Base-by-base conservation (phyloP, 2,329 filamentous ascomycete genomes). In the Pseudogymnoascus sp. region DNA sequence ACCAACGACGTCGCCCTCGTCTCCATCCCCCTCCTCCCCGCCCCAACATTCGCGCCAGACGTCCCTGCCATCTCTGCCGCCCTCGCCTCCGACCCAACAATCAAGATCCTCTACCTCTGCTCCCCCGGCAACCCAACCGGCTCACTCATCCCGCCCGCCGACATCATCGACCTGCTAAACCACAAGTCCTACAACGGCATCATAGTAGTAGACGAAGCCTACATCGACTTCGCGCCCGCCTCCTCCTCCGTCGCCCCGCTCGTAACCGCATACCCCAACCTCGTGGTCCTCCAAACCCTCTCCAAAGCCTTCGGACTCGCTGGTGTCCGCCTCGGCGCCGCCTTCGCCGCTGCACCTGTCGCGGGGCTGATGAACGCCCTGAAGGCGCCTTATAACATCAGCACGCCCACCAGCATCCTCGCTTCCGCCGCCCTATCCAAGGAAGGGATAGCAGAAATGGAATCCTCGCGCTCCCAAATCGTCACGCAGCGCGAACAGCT, bases 201-300 rank as follows among this genome's bases (percentile, higher is more conserved):
- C 21, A 88, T 99, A 2, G 86, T 97, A 3, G 80, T 97, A 26
- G 95, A 99, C 75, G 95, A 99, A 77, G 95, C 95, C 17, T 99
- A 99, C 64, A 87, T 99, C 70, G 95, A 99, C 77, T 99, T 97
- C 72, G 88, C 93, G 6, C 86, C 87, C 5, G 86, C 89, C 15
- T 87, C 84, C 26, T 82, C 90, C 44, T 96, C 90, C 68, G 82
- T 97, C 26, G 93, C 95, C 26, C 90, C 96, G 76, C 96, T 91
- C 88, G 93, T 96, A 1, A 81, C 84, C 37, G 92, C 96, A 72
- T 96, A 90, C 85, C 93, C 93, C 60, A 99, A 99, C 75, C 81
- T 99, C 26, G 92, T 97, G 17, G 93, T 99, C 64, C 91, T 97
- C 90, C 95, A 99, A 80, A 99, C 95, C 1, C 82, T 97, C n/a